Conservation (phyloP, 179 eudicot species). For the Silene noctiflora region DNA sequence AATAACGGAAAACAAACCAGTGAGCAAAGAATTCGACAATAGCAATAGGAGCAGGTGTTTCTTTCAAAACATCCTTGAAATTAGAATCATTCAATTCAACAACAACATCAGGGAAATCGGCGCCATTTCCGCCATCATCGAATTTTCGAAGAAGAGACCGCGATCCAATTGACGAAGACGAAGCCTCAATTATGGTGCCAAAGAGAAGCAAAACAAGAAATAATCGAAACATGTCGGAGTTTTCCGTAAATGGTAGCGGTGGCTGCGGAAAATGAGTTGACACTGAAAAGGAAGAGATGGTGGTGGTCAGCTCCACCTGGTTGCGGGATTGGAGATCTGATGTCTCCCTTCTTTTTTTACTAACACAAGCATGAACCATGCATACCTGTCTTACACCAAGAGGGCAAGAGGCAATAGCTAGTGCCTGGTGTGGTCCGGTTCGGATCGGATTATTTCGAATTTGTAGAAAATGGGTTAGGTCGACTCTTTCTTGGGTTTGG, state of each 20-base stretch:
- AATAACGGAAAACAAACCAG: constrained; percentile 43
- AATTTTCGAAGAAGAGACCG: constrained; percentile 61
- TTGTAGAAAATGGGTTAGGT: too few relatives aligned
- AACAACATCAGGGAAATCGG: constrained; percentile 33
- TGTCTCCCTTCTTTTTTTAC: neutral
- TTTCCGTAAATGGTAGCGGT: neutral
- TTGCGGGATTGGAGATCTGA: neutral
- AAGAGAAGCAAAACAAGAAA: constrained; percentile 22
- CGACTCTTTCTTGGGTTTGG: too few relatives aligned
- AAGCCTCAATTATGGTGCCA: constrained; percentile 17
- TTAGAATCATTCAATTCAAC: constrained; percentile 71
- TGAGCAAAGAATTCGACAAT: constrained; percentile 88
- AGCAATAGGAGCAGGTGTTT: constrained; percentile 66
- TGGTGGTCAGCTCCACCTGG: constrained; percentile 1
- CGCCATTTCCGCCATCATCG: constrained; percentile 8
- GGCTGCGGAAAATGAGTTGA: neutral
- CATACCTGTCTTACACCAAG: neutral
- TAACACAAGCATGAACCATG: neutral
- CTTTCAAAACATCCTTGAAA: constrained; percentile 59
- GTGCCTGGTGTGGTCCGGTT: too few relatives aligned
- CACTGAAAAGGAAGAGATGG: neutral
- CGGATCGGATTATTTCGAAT: too few relatives aligned
- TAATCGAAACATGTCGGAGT: constrained; percentile 19
- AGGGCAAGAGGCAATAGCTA: neutral
- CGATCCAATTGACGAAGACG: constrained; percentile 45